Conservation (phyloP, 176 grass and related monocot genomes). For the Eleusine coracana region DNA sequence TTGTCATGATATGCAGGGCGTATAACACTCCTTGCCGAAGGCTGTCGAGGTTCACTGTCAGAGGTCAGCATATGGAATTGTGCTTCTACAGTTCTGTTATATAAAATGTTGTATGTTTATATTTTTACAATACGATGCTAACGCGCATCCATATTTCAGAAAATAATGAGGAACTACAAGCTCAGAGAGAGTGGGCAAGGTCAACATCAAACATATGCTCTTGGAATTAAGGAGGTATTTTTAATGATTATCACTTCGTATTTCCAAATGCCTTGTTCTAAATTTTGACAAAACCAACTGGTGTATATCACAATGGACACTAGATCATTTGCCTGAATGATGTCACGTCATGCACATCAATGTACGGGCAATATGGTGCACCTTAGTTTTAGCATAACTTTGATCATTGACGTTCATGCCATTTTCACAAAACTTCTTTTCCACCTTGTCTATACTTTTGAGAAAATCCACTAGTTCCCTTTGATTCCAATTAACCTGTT, state of each 20-base stretch:
- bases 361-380: background rate
- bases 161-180: constrained; percentile 79
- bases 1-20: constrained; percentile 78
- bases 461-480: background rate
- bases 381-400: constrained; percentile 6
- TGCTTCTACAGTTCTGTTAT: background rate
- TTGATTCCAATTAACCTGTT: background rate
- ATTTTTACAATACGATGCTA: constrained; percentile 25
- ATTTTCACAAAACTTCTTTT: background rate
- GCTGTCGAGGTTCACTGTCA: constrained; percentile 95
- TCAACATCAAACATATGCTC: constrained; percentile 97
- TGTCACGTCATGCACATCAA: background rate
- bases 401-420: background rate
- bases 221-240: constrained; percentile 95
- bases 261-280: constrained; percentile 18
- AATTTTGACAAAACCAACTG: constrained; percentile 13
- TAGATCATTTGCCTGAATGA: background rate
- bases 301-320: background rate
- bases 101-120: constrained; percentile 12
- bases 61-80: constrained; percentile 63
- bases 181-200: constrained; percentile 87
- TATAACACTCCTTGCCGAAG: constrained; percentile 89
- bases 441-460: background rate
- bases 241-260: background rate
- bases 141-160: constrained; percentile 42